These are phyloP conservation scores for Mucor indicus DNA, from an alignment of 371 early-diverging fungal genomes.

Conservation along the genomic window DNA sequence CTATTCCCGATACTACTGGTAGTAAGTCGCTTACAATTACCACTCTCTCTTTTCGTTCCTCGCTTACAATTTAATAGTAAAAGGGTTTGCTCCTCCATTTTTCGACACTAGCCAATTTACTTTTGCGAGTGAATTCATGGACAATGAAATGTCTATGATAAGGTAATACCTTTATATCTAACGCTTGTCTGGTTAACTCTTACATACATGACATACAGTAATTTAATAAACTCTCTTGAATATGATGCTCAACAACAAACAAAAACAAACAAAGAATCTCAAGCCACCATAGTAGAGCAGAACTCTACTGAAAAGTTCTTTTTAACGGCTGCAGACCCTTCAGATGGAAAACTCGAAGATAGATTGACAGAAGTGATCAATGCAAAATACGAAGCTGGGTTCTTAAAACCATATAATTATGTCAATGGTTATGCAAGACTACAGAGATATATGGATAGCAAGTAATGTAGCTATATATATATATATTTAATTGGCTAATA, in stretches of 20 bases:
- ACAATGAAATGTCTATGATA: constrained; percentile 78
- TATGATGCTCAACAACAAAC: constrained; percentile 41
- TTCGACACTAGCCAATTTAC: constrained; percentile 62
- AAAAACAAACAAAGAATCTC: constrained; percentile 18
- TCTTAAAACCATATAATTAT: constrained; percentile 92
- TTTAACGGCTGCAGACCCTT: constrained; percentile 85
- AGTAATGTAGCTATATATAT: constrained; percentile 42
- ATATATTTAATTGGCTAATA: background rate
- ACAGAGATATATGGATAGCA: constrained; percentile 84
- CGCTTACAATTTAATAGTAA: constrained; percentile 28
- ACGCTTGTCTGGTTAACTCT: too few relatives aligned
- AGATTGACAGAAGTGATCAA: constrained; percentile 84
- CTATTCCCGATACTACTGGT: too few relatives aligned
- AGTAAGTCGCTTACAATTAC: too few relatives aligned
- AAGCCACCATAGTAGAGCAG: too few relatives aligned
- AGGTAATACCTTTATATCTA: constrained; percentile 73
- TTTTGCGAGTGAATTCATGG: constrained; percentile 78
- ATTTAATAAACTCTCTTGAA: too few relatives aligned
- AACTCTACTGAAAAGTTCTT: constrained; percentile 83
- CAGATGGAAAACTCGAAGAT: constrained; percentile 77
- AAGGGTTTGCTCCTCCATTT: constrained; percentile 39
- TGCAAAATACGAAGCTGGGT: constrained; percentile 91
- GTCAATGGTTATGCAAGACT: constrained; percentile 86
- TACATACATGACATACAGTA: too few relatives aligned
- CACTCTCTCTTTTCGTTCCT: too few relatives aligned